Evolutionary conservation across 2,329 filamentous ascomycete species (phyloP).

Genomic region (Periconia digitata): DNA sequence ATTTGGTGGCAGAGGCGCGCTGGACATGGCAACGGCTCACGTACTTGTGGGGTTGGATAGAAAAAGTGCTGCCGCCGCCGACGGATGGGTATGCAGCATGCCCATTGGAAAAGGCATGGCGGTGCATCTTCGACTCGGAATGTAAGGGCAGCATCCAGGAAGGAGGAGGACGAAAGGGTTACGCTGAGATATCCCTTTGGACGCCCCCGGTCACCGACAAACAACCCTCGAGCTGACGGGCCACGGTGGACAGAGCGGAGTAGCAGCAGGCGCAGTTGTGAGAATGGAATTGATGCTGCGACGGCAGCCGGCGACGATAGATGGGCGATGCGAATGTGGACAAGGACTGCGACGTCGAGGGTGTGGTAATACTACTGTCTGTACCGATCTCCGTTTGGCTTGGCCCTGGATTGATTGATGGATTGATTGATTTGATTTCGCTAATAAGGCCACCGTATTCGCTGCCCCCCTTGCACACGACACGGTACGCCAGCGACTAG

Average conservation of each 20-base stretch:
- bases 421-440: slow-evolving; percentile 20
- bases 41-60: slow-evolving; percentile 87
- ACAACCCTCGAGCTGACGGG: slow-evolving; percentile 35
- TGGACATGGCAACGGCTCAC: slow-evolving; percentile 36
- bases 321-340: slow-evolving; percentile 8
- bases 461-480: too few relatives aligned
- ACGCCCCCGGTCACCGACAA: slow-evolving; percentile 33
- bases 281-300: slow-evolving; percentile 19
- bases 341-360: slow-evolving; percentile 10
- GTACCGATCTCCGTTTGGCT: slow-evolving; percentile 23
- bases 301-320: slow-evolving; percentile 6
- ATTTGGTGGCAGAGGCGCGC: slow-evolving; percentile 17
- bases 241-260: slow-evolving; percentile 18
- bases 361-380: slow-evolving; percentile 6
- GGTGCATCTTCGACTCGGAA: slow-evolving; percentile 73
- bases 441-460: too few relatives aligned
- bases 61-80: slow-evolving; percentile 70
- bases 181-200: slow-evolving; percentile 37
- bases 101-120: slow-evolving; percentile 86
- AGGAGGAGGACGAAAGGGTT: slow-evolving; percentile 21
- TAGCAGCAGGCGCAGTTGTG: slow-evolving; percentile 6
- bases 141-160: slow-evolving; percentile 63
- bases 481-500: too few relatives aligned
- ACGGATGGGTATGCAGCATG: slow-evolving; percentile 65
- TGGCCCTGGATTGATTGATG: slow-evolving; percentile 21